Conservation (phyloP, 179 eudicot genomes). For the Beta macrorhiza region DNA sequence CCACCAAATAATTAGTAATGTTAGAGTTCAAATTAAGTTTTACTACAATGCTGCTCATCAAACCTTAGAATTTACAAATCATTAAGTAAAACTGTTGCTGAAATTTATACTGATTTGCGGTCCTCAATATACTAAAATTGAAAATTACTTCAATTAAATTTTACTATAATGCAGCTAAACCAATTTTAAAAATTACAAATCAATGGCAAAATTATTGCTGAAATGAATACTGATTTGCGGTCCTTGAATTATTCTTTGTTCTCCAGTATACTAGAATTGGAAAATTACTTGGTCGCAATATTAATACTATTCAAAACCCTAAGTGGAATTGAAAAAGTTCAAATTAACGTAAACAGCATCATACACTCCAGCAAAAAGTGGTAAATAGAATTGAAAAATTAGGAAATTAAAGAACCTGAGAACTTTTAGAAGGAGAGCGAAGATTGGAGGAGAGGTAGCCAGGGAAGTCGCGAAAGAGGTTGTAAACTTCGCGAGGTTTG, state of each 20-base stretch:
- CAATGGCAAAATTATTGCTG: neutral
- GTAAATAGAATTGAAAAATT: neutral
- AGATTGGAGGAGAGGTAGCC: constrained; percentile 78
- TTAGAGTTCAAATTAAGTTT: neutral
- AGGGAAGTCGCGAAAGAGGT: constrained; percentile 81
- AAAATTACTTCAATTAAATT: too few relatives aligned
- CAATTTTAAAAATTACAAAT: neutral
- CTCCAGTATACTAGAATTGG: neutral
- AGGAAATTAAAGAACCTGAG: constrained; percentile 43
- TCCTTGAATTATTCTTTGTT: neutral
- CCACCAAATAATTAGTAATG: constrained; percentile 18
- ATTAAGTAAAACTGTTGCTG: neutral
- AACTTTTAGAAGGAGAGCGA: constrained; percentile 37
- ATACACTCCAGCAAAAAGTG: neutral
- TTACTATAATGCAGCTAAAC: too few relatives aligned
- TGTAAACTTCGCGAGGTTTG: constrained; percentile 74
- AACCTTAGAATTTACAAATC: neutral
- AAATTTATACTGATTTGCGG: too few relatives aligned
- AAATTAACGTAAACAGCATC: neutral
- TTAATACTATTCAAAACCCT: neutral
- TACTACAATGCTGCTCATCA: neutral
- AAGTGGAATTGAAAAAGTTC: neutral
- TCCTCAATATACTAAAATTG: too few relatives aligned
- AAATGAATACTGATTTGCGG: neutral
- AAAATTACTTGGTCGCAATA: too few relatives aligned